Evolutionary conservation across 140 eudicot species (phyloP), one percentile per base, ranked within the genome.

Genomic region (Oenanthe javanica): DNA sequence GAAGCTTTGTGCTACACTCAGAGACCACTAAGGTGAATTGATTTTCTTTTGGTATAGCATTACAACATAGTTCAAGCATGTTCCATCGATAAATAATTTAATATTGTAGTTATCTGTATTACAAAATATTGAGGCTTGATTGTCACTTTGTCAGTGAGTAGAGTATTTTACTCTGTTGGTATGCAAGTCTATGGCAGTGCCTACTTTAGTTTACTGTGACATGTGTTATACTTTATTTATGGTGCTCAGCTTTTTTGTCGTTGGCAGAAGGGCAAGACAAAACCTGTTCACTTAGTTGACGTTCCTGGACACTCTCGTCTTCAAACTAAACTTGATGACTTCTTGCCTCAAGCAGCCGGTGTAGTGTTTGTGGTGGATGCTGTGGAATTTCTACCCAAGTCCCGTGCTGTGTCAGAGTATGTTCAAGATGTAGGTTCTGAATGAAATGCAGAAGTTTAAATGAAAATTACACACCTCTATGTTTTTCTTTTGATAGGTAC

Each of bases 231-330:
- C 45, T 46, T 46, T 69, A 18, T 47, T 23, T n/a, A n/a, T 25
- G 15, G 79, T 72, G 12, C 75, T 14, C 18, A 0, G 5, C 66
- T 55, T 71, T 47, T 74, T 45, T 51, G 76, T 72, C 10, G 7
- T 57, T 75, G 80, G 45, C 90, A 90, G 97, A 90, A 89, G 82
- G 97, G 91, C 46, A 94, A 88, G 83, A 82, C 82, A 57, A 90
- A 90, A 84, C 94, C 98, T 1, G 93, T 94, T 80, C 94, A 89
- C 72, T 38, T 92, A 25, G 94, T 94, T 84, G 98, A 94, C 82
- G 94, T 94, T 80, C 97, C 98, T 72, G 98, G 98, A 10, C 98
- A 94, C 80, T 89, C 97, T 59, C 94, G 97, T 64, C 94, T 94
- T 76, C 92, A 90, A 54, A 82, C 93, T 70, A 94, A 92, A 83